Percentiles rank a stretch among this genome's conserved stretches.
Conservation (phyloP, 768 basidiomycete genomes). For the Calocybe cyanea region DNA sequence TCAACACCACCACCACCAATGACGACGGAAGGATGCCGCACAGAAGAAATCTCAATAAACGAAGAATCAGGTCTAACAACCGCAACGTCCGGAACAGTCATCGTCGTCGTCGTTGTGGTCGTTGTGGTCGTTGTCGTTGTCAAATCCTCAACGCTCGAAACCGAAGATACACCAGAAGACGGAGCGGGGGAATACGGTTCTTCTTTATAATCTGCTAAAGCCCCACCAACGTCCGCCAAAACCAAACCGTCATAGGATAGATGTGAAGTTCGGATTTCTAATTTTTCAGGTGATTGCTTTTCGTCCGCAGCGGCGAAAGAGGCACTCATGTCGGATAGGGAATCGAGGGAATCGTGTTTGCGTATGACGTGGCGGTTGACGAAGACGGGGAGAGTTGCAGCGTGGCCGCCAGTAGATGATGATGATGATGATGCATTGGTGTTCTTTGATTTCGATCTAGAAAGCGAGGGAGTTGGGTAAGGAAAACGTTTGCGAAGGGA, state of each 20-base stretch:
- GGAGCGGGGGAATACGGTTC: constrained; percentile 27
- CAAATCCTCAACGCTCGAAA: constrained; percentile 29
- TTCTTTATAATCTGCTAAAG: constrained; percentile 32
- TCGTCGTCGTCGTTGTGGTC: not conserved
- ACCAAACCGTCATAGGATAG: constrained; percentile 33
- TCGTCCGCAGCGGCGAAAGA: constrained; percentile 33
- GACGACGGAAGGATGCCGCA: constrained; percentile 14
- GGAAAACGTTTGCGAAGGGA: not conserved
- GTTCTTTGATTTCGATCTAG: constrained; percentile 24
- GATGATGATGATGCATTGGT: constrained; percentile 1
- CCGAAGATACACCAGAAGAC: constrained; percentile 33
- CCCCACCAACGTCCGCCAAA: constrained; percentile 35
- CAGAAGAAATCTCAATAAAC: constrained; percentile 27
- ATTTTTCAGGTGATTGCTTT: constrained; percentile 24
- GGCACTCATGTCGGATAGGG: constrained; percentile 41
- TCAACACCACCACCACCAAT: constrained; percentile 2
- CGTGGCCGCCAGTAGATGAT: constrained; percentile 18
- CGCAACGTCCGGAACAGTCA: constrained; percentile 12
- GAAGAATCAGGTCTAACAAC: constrained; percentile 22
- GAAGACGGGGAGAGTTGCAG: constrained; percentile 37
- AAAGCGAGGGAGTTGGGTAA: not conserved
- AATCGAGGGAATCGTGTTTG: constrained; percentile 46
- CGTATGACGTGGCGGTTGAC: constrained; percentile 40
- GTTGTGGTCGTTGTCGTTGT: not conserved
- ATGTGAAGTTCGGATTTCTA: constrained; percentile 29